These are phyloP conservation scores for Omphalea diandra DNA, from an alignment of 441 rosid species.

Conservation along the genomic window DNA sequence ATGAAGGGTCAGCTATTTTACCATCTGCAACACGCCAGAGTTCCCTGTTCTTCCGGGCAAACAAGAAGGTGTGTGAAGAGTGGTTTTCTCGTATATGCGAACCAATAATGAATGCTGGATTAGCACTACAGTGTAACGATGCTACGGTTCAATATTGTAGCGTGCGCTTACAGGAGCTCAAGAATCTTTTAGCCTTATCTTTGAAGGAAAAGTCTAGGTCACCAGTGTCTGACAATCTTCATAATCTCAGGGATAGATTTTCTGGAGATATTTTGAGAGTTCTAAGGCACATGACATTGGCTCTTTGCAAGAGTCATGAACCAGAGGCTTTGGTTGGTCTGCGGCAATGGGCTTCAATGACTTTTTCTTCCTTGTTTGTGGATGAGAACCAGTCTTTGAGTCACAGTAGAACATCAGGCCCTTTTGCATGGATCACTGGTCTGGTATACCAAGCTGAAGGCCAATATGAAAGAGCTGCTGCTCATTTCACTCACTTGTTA, in stretches of 20 bases:
- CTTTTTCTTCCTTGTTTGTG: conserved; percentile 68
- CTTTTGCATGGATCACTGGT: conserved; percentile 83
- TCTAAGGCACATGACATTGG: conserved; percentile 72
- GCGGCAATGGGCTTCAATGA: conserved; percentile 71
- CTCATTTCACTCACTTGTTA: conserved; percentile 76
- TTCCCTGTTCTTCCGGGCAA: conserved; percentile 88
- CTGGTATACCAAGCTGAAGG: conserved; percentile 89
- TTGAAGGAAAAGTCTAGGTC: conserved; percentile 70
- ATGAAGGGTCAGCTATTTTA: conserved; percentile 90
- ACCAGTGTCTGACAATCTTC: conserved; percentile 61
- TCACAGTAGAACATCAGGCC: conserved; percentile 40
- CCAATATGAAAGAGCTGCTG: conserved; percentile 85
- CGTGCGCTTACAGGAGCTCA: conserved; percentile 84
- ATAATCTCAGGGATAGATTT: conserved; percentile 49
- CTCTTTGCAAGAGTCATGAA: conserved; percentile 75
- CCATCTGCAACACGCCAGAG: conserved; percentile 75
- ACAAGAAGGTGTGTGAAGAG: conserved; percentile 96
- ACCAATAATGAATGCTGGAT: conserved; percentile 99
- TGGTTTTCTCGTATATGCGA: conserved; percentile 99
- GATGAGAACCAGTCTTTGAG: conserved; percentile 57
- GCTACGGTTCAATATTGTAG: conserved; percentile 86
- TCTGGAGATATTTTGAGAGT: conserved; percentile 70
- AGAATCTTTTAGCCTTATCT: conserved; percentile 47
- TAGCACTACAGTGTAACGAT: conserved; percentile 88
- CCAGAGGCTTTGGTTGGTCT: conserved; percentile 81